These are phyloP conservation scores for Volvox africanus DNA, from an alignment of 139 green algal species.

Conservation along the genomic window DNA sequence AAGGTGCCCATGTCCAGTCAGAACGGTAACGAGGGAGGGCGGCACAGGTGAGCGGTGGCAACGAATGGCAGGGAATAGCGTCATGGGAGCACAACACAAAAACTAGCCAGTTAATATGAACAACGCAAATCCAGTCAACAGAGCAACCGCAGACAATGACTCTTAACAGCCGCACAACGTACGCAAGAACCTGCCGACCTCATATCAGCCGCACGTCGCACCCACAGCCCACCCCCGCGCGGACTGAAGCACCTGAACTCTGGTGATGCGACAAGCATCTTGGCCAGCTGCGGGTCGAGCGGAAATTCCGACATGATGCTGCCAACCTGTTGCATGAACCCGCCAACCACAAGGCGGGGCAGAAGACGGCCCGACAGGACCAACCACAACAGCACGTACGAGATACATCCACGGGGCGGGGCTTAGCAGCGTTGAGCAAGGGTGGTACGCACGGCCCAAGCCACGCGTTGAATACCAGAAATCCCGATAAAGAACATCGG, in stretches of 20 bases:
- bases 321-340: slow-evolving; percentile 73
- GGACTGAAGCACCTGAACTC: slow-evolving; percentile 82
- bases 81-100: too few species aligned
- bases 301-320: slow-evolving; percentile 98
- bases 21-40: slow-evolving; percentile 26
- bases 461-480: too few species aligned
- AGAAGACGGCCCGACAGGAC: background rate
- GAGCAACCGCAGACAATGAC: too few species aligned
- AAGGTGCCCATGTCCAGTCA: background rate
- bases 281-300: slow-evolving; percentile 97
- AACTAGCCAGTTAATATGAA: too few species aligned
- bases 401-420: slow-evolving; percentile 26
- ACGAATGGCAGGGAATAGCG: background rate
- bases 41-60: slow-evolving; percentile 22
- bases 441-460: too few species aligned
- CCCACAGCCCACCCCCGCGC: background rate
- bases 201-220: too few species aligned
- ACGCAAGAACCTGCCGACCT: too few species aligned
- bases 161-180: too few species aligned
- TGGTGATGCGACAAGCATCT: slow-evolving; percentile 96
- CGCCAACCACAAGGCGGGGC: background rate
- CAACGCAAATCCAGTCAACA: too few species aligned
- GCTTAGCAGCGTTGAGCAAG: background rate
- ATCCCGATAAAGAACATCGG: too few species aligned
- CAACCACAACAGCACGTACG: background rate